Percentiles rank a stretch among this genome's conserved stretches.
Conservation (phyloP, 2,329 filamentous ascomycete species). For the Dryadomyces sulphureus region DNA sequence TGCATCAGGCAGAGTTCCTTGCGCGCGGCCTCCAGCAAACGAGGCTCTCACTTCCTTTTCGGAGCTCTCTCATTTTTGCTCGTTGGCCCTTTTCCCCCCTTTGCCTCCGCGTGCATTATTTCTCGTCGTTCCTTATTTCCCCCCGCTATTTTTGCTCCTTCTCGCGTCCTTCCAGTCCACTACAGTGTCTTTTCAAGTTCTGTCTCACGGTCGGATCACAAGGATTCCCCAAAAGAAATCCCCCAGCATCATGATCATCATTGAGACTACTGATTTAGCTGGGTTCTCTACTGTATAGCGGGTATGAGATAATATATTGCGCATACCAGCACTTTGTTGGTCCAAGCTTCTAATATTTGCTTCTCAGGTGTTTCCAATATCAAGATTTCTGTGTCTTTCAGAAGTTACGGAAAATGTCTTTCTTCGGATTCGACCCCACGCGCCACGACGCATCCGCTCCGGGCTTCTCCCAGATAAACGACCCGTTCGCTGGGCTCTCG, state of each 20-base stretch:
- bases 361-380: background rate
- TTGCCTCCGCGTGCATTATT: background rate
- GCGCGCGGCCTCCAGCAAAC: background rate
- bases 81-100: no score
- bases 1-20: background rate
- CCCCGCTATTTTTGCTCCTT: background rate
- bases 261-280: background rate
- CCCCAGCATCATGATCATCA: conserved; percentile 4
- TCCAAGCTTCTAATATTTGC: background rate
- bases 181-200: background rate
- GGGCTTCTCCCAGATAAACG: conserved; percentile 69
- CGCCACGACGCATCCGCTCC: conserved; percentile 54
- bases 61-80: background rate
- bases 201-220: background rate
- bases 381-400: no score
- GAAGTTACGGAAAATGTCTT: conserved; percentile 49
- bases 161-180: background rate
- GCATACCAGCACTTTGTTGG: background rate
- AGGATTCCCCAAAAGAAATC: background rate
- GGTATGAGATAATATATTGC: background rate
- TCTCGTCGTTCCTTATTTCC: background rate
- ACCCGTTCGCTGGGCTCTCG: conserved; percentile 78
- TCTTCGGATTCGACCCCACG: conserved; percentile 74
- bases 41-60: background rate
- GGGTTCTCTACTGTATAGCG: conserved; percentile 1